A percentile compares a stretch with the other conserved stretches of the same genome.
These are phyloP conservation scores for Fusarium sp. DNA, from an alignment of 2,329 filamentous ascomycete species.

Conservation along the genomic window DNA sequence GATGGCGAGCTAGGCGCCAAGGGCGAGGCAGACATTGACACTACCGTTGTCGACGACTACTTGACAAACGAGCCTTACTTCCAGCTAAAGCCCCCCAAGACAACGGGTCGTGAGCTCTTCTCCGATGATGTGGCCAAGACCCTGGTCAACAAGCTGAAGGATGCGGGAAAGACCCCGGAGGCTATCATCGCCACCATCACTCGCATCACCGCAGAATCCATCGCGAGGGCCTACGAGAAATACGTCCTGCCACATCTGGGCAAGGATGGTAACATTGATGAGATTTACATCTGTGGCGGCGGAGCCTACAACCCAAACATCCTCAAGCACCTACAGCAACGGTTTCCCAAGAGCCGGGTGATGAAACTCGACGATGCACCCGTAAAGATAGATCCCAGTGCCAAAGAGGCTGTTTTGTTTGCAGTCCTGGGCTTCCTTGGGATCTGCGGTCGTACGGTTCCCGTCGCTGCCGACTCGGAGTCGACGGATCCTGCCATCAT, in stretches of 20 bases:
- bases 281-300: constrained; percentile 68
- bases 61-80: not conserved
- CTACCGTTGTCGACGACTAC: not conserved
- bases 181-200: constrained; percentile 61
- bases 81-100: not conserved
- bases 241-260: constrained; percentile 15
- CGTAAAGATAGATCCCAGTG: not conserved
- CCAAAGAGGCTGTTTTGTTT: not conserved
- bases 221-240: constrained; percentile 29
- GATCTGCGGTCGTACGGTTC: not conserved
- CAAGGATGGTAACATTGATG: constrained; percentile 42
- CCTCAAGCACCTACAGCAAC: constrained; percentile 57
- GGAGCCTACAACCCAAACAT: constrained; percentile 67
- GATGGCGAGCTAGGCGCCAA: constrained; percentile 52
- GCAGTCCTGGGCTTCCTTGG: not conserved
- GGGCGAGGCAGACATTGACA: constrained; percentile 34
- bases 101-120: not conserved
- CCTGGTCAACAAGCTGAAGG: constrained; percentile 52
- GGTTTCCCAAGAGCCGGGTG: constrained; percentile 57
- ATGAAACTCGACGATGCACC: constrained; percentile 32
- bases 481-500: not conserved
- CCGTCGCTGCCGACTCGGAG: not conserved
- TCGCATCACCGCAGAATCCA: constrained; percentile 52
- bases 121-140: constrained; percentile 56
- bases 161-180: constrained; percentile 50